Conservation (phyloP, 164 flowering plant genomes). For the Magnolia changhungtana region DNA sequence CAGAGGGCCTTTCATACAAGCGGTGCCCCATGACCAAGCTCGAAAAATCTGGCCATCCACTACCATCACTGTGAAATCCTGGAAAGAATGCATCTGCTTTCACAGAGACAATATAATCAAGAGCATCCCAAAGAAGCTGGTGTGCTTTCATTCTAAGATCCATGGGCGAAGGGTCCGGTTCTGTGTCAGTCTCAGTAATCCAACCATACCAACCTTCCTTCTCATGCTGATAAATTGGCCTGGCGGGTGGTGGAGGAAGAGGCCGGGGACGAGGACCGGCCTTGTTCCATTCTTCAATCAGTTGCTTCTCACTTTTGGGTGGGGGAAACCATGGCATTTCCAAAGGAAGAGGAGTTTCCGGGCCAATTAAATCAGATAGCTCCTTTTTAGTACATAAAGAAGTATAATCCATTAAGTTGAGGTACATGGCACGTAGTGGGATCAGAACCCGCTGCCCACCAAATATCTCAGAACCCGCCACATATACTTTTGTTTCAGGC, state of each 20-base stretch:
- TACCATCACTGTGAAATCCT: constrained; percentile 86
- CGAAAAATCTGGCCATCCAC: constrained; percentile 87
- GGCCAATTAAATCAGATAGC: constrained; percentile 55
- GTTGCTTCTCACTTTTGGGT: constrained; percentile 52
- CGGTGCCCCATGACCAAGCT: constrained; percentile 97
- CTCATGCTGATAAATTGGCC: constrained; percentile 88
- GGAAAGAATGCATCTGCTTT: constrained; percentile 98
- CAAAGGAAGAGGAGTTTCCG: constrained; percentile 56
- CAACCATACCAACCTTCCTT: constrained; percentile 99
- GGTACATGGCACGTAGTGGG: constrained; percentile 86
- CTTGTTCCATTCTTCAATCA: constrained; percentile 77
- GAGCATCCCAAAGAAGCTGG: constrained; percentile 88
- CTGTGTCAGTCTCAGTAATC: constrained; percentile 71
- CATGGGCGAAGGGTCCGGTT: constrained; percentile 72
- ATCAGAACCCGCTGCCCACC: constrained; percentile 93
- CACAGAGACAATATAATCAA: constrained; percentile 87
- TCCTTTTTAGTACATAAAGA: constrained; percentile 76
- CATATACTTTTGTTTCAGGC: constrained; percentile 70
- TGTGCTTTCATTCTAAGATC: constrained; percentile 81
- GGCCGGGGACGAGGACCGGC: constrained; percentile 99
- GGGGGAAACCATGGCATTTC: constrained; percentile 40
- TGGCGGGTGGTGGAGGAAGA: constrained; percentile 96
- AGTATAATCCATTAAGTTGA: constrained; percentile 77
- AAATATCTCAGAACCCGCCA: constrained; percentile 86
- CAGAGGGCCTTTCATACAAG: constrained; percentile 65